Conservation (phyloP, 192 early-diverging fungal genomes). For the Pilobolus umbonatus region DNA sequence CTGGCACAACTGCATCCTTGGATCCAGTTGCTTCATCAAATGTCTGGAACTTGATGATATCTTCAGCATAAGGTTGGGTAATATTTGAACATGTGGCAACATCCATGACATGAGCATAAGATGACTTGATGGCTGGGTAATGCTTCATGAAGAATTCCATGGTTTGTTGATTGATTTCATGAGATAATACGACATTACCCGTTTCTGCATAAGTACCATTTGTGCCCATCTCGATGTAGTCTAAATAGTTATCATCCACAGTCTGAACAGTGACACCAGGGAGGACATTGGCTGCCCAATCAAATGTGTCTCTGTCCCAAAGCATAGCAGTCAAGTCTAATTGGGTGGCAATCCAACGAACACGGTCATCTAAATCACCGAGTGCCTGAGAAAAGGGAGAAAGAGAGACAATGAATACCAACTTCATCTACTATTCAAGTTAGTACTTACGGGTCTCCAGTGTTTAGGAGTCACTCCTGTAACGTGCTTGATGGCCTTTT, state of each 20-base stretch:
- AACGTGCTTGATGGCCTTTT: slow-evolving; percentile 44
- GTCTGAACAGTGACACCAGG: slow-evolving; percentile 17
- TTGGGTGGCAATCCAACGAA: slow-evolving; percentile 42
- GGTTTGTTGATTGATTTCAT: slow-evolving; percentile 28
- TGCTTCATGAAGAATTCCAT: slow-evolving; percentile 17
- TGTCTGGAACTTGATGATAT: slow-evolving; percentile 11
- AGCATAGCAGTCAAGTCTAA: slow-evolving; percentile 44
- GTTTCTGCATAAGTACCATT: slow-evolving; percentile 23
- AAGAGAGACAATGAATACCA: background rate
- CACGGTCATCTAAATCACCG: slow-evolving; percentile 48
- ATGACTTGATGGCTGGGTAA: slow-evolving; percentile 20
- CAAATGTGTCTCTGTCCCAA: slow-evolving; percentile 49
- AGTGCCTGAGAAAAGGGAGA: slow-evolving; percentile 11
- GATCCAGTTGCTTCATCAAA: background rate
- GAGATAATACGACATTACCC: slow-evolving; percentile 27
- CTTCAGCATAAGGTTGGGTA: slow-evolving; percentile 23
- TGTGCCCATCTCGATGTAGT: slow-evolving; percentile 16
- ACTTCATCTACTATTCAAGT: background rate
- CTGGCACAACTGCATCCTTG: background rate
- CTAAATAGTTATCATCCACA: slow-evolving; percentile 24
- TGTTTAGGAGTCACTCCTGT: slow-evolving; percentile 45
- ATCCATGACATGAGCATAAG: slow-evolving; percentile 23
- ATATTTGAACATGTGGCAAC: slow-evolving; percentile 30
- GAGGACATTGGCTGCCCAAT: slow-evolving; percentile 29
- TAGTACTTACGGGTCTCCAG: slow-evolving; percentile 37